A percentile compares a stretch with the other conserved stretches of the same genome.
phyloP scores from a whole-genome alignment of 164 flowering plant genomes.

The Brasenia schreberi region DNA sequence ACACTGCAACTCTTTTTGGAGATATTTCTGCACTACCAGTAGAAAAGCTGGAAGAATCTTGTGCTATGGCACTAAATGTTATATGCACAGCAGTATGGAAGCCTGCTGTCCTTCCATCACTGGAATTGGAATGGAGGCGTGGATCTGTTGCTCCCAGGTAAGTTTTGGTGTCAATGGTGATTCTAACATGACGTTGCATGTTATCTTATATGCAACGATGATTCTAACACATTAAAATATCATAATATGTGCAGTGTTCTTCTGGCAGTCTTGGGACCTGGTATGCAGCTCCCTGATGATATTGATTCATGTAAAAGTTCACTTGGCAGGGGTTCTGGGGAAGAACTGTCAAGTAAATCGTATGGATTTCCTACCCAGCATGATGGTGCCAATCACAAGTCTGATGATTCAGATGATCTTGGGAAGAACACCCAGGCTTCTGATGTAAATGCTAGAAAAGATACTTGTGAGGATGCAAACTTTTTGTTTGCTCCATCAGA shows the following conservation, averaged over 20 bases:
- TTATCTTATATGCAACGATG: too few species aligned
- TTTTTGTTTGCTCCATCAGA: slow-evolving; percentile 70
- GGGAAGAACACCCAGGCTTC: slow-evolving; percentile 34
- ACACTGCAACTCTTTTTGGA: slow-evolving; percentile 52
- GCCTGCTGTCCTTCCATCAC: slow-evolving; percentile 69
- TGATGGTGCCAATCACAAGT: slow-evolving; percentile 21
- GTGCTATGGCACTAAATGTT: slow-evolving; percentile 56
- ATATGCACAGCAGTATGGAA: slow-evolving; percentile 65
- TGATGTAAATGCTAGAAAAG: slow-evolving; percentile 32
- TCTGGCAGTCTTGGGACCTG: slow-evolving; percentile 74
- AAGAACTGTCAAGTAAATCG: slow-evolving; percentile 23
- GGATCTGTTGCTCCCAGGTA: slow-evolving; percentile 89
- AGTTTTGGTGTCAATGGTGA: background rate
- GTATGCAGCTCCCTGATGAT: slow-evolving; percentile 59
- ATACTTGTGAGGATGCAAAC: slow-evolving; percentile 46
- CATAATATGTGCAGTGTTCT: slow-evolving; percentile 52
- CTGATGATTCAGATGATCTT: slow-evolving; percentile 26
- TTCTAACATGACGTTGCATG: background rate
- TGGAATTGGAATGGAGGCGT: slow-evolving; percentile 81
- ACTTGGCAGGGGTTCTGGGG: slow-evolving; percentile 19
- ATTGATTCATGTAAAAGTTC: slow-evolving; percentile 52
- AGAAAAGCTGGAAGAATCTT: slow-evolving; percentile 42
- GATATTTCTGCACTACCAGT: slow-evolving; percentile 35
- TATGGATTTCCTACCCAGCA: slow-evolving; percentile 14
- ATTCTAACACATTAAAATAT: background rate